phyloP scores from a whole-genome alignment of 176 grass and related monocot genomes.

The Coix lacrymajobi region DNA sequence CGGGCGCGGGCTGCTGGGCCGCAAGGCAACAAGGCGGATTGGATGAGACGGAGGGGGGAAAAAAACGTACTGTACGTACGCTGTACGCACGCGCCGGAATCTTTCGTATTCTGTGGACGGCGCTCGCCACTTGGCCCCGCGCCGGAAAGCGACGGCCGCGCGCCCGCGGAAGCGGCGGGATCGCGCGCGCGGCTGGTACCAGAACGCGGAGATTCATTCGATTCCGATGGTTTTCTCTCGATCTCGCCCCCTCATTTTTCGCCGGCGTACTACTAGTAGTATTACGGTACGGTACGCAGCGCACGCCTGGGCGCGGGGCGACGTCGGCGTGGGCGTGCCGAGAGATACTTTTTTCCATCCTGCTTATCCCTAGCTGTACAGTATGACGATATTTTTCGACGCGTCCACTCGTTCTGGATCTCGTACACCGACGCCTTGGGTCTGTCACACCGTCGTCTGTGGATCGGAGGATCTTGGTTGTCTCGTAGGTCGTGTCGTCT shows the following conservation, averaged over 20 bases:
- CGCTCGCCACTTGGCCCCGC: slow-evolving; percentile 6
- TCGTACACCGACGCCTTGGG: not conserved
- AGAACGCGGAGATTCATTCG: not conserved
- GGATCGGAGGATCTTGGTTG: not conserved
- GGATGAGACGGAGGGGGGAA: not conserved
- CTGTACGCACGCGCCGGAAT: not conserved
- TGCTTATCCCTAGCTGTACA: not conserved
- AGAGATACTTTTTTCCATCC: not conserved
- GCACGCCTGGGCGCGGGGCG: not conserved
- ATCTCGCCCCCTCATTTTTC: not conserved
- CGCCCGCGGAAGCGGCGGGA: not conserved
- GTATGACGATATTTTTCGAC: slow-evolving; percentile 14
- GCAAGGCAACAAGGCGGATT: not conserved
- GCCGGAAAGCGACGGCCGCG: slow-evolving; percentile 8
- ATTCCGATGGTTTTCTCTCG: not conserved
- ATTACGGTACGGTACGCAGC: too few species aligned
- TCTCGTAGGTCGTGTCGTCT: not conserved
- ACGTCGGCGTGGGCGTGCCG: not conserved
- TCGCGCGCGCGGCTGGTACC: not conserved
- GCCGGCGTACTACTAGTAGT: not conserved
- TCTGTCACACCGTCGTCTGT: too few species aligned
- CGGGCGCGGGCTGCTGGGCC: too few species aligned
- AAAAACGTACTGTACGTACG: too few species aligned
- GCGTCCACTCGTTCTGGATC: not conserved
- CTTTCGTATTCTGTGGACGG: not conserved